Conservation (phyloP, 257 asterid species). For the Solanum ossicruentum region DNA sequence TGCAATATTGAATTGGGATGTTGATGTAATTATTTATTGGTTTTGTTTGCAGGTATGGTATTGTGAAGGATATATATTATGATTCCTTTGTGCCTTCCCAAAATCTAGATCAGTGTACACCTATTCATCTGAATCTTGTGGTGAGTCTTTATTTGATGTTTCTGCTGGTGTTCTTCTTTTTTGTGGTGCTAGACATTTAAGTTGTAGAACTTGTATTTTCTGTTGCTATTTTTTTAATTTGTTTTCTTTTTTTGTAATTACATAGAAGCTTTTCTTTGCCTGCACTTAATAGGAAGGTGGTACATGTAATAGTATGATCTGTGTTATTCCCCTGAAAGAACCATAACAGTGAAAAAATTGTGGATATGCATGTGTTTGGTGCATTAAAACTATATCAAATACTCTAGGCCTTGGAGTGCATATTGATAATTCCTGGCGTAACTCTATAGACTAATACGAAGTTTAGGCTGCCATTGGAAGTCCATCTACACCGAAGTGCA, state of each 20-base stretch:
- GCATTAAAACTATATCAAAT: not conserved
- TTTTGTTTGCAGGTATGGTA: slow-evolving; percentile 43
- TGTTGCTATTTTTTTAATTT: not conserved
- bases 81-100: slow-evolving; percentile 42
- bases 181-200: not conserved
- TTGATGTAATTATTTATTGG: not conserved
- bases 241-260: not conserved
- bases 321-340: not conserved
- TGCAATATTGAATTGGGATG: not conserved
- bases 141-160: slow-evolving; percentile 23
- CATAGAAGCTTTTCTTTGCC: not conserved
- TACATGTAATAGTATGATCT: not conserved
- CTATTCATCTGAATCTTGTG: slow-evolving; percentile 89
- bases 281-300: not conserved
- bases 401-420: not conserved
- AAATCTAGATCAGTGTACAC: slow-evolving; percentile 59
- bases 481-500: not conserved
- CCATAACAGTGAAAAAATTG: not conserved
- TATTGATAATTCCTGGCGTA: not conserved
- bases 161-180: not conserved
- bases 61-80: slow-evolving; percentile 40
- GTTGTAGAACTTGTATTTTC: not conserved
- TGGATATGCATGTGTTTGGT: not conserved
- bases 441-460: not conserved
- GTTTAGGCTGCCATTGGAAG: not conserved